phyloP scores from a whole-genome alignment of 2,329 filamentous ascomycete genomes.

The Pseudogymnoascus sp. region DNA sequence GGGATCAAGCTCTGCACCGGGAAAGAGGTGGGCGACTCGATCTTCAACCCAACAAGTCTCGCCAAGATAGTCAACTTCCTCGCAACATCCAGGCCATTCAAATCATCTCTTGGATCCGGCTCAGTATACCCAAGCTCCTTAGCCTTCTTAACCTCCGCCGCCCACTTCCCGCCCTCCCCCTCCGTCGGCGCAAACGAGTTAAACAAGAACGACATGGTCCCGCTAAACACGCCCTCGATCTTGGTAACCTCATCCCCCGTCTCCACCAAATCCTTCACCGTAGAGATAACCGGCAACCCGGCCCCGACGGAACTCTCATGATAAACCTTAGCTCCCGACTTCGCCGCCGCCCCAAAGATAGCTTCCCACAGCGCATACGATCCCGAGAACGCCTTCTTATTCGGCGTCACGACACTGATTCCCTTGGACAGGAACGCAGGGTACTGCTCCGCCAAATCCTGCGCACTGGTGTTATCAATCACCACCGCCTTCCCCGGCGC shows the following conservation, averaged over 20 bases:
- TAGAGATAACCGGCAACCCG: conserved; percentile 86
- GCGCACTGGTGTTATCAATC: conserved; percentile 92
- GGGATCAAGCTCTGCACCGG: conserved; percentile 92
- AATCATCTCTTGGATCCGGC: conserved; percentile 75
- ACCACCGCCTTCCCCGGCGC: conserved; percentile 73
- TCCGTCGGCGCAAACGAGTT: conserved; percentile 86
- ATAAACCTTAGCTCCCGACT: conserved; percentile 72
- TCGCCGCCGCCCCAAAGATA: conserved; percentile 67
- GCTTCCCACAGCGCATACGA: conserved; percentile 73
- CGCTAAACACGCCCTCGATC: conserved; percentile 95
- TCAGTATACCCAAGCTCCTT: conserved; percentile 91
- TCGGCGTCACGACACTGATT: conserved; percentile 88
- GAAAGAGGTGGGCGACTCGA: conserved; percentile 80
- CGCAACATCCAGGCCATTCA: conserved; percentile 87
- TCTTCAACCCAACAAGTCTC: conserved; percentile 68
- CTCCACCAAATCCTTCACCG: conserved; percentile 84
- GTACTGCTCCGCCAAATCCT: conserved; percentile 75
- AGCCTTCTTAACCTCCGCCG: conserved; percentile 81
- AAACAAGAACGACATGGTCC: conserved; percentile 97
- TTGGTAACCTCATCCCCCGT: conserved; percentile 86
- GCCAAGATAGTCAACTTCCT: conserved; percentile 93
- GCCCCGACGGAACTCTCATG: conserved; percentile 94
- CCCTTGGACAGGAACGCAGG: conserved; percentile 71
- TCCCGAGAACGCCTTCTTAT: conserved; percentile 95
- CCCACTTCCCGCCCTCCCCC: conserved; percentile 73